phyloP scores from a whole-genome alignment of 1,284 basidiomycete species.

The Sporisorium scitamineum region DNA sequence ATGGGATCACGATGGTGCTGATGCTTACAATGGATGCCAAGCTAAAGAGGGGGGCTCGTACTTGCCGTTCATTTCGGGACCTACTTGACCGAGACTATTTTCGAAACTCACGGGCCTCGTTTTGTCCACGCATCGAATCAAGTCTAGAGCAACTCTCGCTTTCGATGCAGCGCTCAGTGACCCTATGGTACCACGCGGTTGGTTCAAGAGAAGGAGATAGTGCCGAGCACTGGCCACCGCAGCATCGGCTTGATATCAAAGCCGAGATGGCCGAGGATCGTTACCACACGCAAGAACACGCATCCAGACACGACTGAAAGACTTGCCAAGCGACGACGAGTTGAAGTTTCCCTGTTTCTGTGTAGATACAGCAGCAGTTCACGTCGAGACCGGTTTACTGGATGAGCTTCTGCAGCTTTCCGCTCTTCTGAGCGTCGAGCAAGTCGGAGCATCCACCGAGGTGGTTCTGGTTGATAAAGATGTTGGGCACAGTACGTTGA shows the following conservation, averaged over 20 bases:
- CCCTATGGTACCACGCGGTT: no score
- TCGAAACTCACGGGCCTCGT: background rate
- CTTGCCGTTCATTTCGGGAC: background rate
- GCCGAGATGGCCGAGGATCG: no score
- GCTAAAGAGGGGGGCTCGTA: background rate
- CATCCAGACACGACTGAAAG: background rate
- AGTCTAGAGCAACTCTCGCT: no score
- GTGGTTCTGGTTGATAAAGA: conserved; percentile 70
- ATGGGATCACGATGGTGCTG: no score
- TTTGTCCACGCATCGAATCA: background rate
- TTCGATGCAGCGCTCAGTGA: no score
- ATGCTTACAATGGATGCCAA: no score
- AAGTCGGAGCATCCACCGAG: conserved; percentile 69
- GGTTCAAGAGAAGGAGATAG: no score
- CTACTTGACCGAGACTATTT: background rate
- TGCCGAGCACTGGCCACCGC: no score
- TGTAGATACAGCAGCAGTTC: background rate
- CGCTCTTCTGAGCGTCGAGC: conserved; percentile 54
- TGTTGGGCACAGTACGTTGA: conserved; percentile 71
- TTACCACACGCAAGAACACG: no score
- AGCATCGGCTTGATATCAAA: no score
- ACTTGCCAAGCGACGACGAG: background rate
- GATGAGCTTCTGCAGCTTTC: conserved; percentile 68
- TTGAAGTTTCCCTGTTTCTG: background rate
- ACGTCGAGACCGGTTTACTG: conserved; percentile 9